Evolutionary conservation across 2,329 filamentous ascomycete species (phyloP).

Genomic region (Dothistroma pini): DNA sequence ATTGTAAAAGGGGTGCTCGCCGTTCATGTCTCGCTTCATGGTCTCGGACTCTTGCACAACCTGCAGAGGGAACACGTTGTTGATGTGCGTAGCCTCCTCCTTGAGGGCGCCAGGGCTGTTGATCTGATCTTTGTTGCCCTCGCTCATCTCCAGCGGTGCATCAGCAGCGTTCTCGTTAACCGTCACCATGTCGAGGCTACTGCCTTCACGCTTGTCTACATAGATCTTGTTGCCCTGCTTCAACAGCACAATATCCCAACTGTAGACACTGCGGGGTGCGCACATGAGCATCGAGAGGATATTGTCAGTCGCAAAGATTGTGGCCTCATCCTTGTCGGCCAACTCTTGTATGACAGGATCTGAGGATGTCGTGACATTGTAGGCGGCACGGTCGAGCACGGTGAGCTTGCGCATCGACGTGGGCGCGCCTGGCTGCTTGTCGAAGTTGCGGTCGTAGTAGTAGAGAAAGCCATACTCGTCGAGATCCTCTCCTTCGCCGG

Average conservation of each 20-base stretch:
- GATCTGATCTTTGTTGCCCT: slow-evolving; percentile 89
- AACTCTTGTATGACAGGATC: slow-evolving; percentile 97
- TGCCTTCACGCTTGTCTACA: slow-evolving; percentile 97
- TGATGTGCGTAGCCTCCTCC: slow-evolving; percentile 98
- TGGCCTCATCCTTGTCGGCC: slow-evolving; percentile 91
- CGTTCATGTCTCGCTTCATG: slow-evolving; percentile 74
- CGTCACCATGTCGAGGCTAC: slow-evolving; percentile 92
- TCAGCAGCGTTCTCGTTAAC: slow-evolving; percentile 99
- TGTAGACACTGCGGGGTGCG: slow-evolving; percentile 91
- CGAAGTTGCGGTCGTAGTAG: slow-evolving; percentile 94
- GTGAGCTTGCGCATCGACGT: slow-evolving; percentile 81
- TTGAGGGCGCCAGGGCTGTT: slow-evolving; percentile 93
- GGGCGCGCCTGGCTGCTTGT: slow-evolving; percentile 84
- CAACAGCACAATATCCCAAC: slow-evolving; percentile 95
- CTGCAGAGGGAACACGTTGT: slow-evolving; percentile 99
- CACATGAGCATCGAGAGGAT: slow-evolving; percentile 99
- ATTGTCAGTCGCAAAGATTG: slow-evolving; percentile 94
- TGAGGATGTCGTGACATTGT: slow-evolving; percentile 95
- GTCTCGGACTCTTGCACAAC: slow-evolving; percentile 79
- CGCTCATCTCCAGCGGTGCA: slow-evolving; percentile 83
- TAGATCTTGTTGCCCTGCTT: slow-evolving; percentile 95
- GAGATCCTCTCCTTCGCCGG: slow-evolving; percentile 90
- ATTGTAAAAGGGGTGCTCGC: slow-evolving; percentile 98
- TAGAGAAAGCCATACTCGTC: slow-evolving; percentile 96
- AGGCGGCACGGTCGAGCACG: slow-evolving; percentile 87